A percentile compares a stretch with the other conserved stretches of the same genome.
Evolutionary conservation across 768 basidiomycete species (phyloP).

Genomic region (Leccinellum rugosiceps): DNA sequence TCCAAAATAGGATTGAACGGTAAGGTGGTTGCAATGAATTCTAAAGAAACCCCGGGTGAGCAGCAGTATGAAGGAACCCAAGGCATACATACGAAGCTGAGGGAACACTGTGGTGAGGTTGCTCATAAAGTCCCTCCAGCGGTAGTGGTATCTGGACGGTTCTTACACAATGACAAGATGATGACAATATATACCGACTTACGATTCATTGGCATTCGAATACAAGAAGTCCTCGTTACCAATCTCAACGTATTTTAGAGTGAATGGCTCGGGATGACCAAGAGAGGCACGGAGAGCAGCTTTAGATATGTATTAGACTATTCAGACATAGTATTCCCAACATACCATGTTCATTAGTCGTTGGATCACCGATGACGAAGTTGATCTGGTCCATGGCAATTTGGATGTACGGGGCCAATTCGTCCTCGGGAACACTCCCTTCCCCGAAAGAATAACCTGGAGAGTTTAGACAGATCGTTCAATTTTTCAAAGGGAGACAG

Average conservation of each 20-base stretch:
- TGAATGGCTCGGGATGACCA: no score
- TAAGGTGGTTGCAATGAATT: conserved; percentile 52
- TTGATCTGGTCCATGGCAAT: conserved; percentile 58
- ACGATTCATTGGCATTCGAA: no score
- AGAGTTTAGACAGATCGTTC: background rate
- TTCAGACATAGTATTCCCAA: conserved; percentile 12
- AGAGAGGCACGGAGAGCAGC: no score
- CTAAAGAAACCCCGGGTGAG: conserved; percentile 29
- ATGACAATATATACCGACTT: no score
- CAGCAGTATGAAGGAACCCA: conserved; percentile 6
- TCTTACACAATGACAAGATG: background rate
- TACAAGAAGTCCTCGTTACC: no score
- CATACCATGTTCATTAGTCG: conserved; percentile 34
- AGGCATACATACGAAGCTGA: conserved; percentile 37
- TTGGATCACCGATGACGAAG: conserved; percentile 54
- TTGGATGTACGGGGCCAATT: conserved; percentile 50
- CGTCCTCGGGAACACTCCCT: conserved; percentile 38
- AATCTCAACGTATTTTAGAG: no score
- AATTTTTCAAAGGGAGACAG: background rate
- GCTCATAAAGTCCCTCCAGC: conserved; percentile 48
- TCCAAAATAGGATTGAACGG: conserved; percentile 42
- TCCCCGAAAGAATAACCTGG: conserved; percentile 47
- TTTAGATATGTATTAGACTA: background rate
- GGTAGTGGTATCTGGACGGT: conserved; percentile 36
- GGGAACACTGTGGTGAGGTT: conserved; percentile 48